Conservation (phyloP, 345 rosid species). For the Eucalyptus curtisii region DNA sequence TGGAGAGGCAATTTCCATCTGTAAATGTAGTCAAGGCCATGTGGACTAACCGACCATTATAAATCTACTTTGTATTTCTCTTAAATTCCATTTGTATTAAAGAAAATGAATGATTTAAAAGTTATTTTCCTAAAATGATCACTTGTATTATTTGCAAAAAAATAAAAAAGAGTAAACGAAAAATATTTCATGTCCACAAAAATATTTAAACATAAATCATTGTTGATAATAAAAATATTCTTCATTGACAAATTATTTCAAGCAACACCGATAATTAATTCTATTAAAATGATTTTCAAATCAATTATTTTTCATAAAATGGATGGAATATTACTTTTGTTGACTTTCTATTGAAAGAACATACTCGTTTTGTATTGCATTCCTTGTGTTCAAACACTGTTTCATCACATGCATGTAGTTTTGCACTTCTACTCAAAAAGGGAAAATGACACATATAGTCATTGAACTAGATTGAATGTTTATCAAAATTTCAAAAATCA, state of each 20-base stretch:
- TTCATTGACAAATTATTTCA: background rate
- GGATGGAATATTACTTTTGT: too few relatives aligned
- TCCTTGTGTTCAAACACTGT: background rate
- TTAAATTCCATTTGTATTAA: too few relatives aligned
- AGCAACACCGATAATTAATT: background rate
- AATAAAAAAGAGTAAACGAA: fast-evolving
- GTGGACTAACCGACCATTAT: background rate
- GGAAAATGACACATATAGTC: background rate
- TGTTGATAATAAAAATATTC: too few relatives aligned
- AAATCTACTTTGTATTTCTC: background rate
- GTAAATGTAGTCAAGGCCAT: background rate
- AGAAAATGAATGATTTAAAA: background rate
- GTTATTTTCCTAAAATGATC: background rate
- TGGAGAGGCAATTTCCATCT: background rate
- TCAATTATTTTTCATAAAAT: too few relatives aligned
- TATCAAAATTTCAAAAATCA: too few relatives aligned
- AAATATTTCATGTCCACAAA: too few relatives aligned
- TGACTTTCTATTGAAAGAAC: background rate
- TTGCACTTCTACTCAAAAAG: background rate
- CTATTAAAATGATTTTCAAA: too few relatives aligned
- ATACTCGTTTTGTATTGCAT: background rate
- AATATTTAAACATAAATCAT: too few relatives aligned
- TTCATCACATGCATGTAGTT: background rate
- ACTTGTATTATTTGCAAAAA: background rate
- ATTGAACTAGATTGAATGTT: background rate